These are phyloP conservation scores for Batrachochytrium dendrobatidis DNA, from an alignment of 371 early-diverging fungal species.

Conservation along the genomic window DNA sequence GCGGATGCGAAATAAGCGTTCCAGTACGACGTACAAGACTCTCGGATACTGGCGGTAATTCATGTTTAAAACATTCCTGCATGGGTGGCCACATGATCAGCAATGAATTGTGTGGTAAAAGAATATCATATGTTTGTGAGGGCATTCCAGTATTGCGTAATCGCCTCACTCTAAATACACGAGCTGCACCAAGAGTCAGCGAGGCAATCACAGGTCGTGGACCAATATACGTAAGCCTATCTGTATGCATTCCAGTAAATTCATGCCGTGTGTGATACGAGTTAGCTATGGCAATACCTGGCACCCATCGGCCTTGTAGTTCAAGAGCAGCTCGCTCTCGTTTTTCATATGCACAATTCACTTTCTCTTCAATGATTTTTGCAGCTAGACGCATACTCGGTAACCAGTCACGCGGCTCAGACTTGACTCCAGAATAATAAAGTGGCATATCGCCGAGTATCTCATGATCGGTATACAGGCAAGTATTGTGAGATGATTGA, in stretches of 20 bases:
- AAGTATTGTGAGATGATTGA: background rate
- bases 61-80: slow-evolving; percentile 47
- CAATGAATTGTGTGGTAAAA: slow-evolving; percentile 53
- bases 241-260: slow-evolving; percentile 29
- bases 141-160: slow-evolving; percentile 19
- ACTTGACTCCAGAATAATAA: slow-evolving; percentile 15
- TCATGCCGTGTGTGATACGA: slow-evolving; percentile 23
- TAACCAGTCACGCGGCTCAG: slow-evolving; percentile 7
- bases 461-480: background rate
- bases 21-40: slow-evolving; percentile 11
- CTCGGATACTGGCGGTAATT: slow-evolving; percentile 28
- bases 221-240: slow-evolving; percentile 48
- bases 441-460: background rate
- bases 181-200: slow-evolving; percentile 48
- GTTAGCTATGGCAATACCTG: slow-evolving; percentile 30
- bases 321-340: slow-evolving; percentile 7
- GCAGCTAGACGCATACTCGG: slow-evolving; percentile 9
- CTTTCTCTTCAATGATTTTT: slow-evolving; percentile 11
- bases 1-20: slow-evolving; percentile 20
- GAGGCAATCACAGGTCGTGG: slow-evolving; percentile 53
- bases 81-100: slow-evolving; percentile 56
- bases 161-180: slow-evolving; percentile 51
- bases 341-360: slow-evolving; percentile 14
- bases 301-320: slow-evolving; percentile 23
- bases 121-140: slow-evolving; percentile 39